Conservation (phyloP, 108 stramenopile species). For the Cyclotella cryptica region DNA sequence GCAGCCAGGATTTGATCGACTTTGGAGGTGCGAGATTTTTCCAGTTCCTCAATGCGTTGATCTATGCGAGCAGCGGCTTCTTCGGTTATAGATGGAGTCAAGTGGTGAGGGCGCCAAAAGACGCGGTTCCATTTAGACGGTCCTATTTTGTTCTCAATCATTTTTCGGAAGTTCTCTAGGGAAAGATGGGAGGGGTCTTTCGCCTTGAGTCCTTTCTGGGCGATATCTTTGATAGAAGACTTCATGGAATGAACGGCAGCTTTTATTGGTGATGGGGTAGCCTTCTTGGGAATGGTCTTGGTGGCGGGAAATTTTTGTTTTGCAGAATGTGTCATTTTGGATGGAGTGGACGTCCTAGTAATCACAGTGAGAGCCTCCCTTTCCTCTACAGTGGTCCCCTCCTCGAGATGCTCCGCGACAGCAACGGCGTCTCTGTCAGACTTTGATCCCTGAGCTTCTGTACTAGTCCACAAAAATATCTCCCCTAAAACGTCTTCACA, state of each 20-base stretch:
- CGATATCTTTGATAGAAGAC: background rate
- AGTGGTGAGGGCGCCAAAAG: constrained; percentile 14
- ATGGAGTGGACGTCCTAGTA: background rate
- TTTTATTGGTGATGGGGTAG: constrained; percentile 9
- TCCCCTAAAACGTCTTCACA: constrained; percentile 7
- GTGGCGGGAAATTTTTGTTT: background rate
- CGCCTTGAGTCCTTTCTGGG: background rate
- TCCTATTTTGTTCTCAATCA: constrained; percentile 26
- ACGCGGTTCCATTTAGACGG: constrained; percentile 12
- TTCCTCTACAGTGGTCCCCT: background rate
- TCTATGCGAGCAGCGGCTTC: constrained; percentile 6
- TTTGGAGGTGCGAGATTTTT: constrained; percentile 12
- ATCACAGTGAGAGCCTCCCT: background rate
- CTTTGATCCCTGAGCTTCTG: background rate
- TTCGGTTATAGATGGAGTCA: constrained; percentile 7
- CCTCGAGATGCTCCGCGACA: background rate
- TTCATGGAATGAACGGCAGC: background rate
- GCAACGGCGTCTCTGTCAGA: background rate
- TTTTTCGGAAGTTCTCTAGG: constrained; percentile 6
- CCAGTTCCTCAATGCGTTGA: constrained; percentile 7
- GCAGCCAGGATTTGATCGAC: constrained; percentile 22
- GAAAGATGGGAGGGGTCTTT: constrained; percentile 15
- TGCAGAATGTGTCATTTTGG: background rate
- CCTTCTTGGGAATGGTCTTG: constrained; percentile 30
- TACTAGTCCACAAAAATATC: constrained; percentile 16